Percentiles rank a stretch among this genome's conserved stretches.
phyloP scores from a whole-genome alignment of 2,329 filamentous ascomycete genomes.

The Ceratocystis cubensis region DNA sequence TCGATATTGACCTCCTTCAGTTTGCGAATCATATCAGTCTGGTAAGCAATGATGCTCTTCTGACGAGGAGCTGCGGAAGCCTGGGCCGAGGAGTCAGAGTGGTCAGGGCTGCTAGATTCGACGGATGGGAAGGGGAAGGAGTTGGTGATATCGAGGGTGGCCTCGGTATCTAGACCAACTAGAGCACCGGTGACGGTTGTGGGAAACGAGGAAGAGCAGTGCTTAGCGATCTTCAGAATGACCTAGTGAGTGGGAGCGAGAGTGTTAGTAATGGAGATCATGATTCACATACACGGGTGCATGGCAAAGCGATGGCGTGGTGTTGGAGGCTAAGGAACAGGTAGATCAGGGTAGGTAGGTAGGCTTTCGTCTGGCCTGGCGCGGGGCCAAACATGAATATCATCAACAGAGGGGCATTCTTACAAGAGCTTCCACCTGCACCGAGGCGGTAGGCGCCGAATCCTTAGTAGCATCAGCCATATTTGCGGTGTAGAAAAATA shows the following conservation, averaged over 20 bases:
- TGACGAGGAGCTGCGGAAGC: constrained; percentile 82
- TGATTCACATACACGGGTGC: not conserved
- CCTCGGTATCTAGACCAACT: constrained; percentile 81
- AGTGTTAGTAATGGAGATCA: constrained; percentile 3
- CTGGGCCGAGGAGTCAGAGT: constrained; percentile 60
- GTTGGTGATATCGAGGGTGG: constrained; percentile 82
- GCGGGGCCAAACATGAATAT: constrained; percentile 27
- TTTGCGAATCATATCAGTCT: constrained; percentile 94
- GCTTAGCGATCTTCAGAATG: constrained; percentile 96
- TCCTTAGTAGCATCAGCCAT: constrained; percentile 54
- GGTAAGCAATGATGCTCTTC: constrained; percentile 79
- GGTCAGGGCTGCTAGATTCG: constrained; percentile 57
- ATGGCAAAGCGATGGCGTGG: not conserved
- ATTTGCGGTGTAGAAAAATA: constrained; percentile 21
- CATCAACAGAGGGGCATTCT: constrained; percentile 27
- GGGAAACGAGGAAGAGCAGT: constrained; percentile 78
- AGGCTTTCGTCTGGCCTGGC: constrained; percentile 22
- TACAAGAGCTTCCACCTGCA: constrained; percentile 92
- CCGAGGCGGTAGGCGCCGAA: constrained; percentile 58
- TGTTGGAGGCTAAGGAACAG: constrained; percentile 9
- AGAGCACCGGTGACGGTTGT: constrained; percentile 80
- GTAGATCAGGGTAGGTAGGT: constrained; percentile 14
- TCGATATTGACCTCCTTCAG: constrained; percentile 96
- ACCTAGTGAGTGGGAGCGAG: constrained; percentile 41
- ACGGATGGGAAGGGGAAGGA: constrained; percentile 82